phyloP scores from a whole-genome alignment of 106 monocot genomes.

The Alisma plantagoaquatica region DNA sequence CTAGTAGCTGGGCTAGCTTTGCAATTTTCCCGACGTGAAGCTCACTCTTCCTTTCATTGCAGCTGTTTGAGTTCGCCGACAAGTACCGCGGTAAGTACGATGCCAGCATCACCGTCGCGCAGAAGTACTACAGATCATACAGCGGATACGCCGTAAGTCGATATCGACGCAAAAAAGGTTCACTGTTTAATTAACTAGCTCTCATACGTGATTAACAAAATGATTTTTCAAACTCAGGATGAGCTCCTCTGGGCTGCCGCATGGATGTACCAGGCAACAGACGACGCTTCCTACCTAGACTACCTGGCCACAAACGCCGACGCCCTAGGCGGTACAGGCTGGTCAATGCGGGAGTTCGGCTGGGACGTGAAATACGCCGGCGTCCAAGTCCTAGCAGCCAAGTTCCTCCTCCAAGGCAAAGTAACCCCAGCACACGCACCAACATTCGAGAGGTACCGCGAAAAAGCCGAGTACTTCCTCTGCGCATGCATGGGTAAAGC shows the following conservation, averaged over 20 bases:
- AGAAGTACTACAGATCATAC: conserved; percentile 80
- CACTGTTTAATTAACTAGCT: no score
- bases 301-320: conserved; percentile 53
- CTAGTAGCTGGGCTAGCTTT: no score
- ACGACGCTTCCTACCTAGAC: conserved; percentile 54
- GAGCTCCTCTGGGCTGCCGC: conserved; percentile 81
- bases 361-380: conserved; percentile 95
- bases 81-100: conserved; percentile 97
- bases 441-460: conserved; percentile 51
- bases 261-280: conserved; percentile 74
- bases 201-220: no score
- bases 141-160: conserved; percentile 80
- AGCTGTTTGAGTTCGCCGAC: conserved; percentile 92
- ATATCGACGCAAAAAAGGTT: no score
- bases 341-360: conserved; percentile 70
- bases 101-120: conserved; percentile 73
- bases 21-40: no score
- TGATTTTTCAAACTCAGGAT: no score
- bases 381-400: conserved; percentile 57
- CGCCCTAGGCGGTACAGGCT: conserved; percentile 68
- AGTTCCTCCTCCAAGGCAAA: conserved; percentile 77
- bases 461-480: conserved; percentile 79
- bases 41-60: no score
- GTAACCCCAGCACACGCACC: conserved; percentile 33
- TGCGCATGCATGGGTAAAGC: conserved; percentile 76